Evolutionary conservation across 148 eudicot species (phyloP).

Genomic region (Simmondsia chinensis): DNA sequence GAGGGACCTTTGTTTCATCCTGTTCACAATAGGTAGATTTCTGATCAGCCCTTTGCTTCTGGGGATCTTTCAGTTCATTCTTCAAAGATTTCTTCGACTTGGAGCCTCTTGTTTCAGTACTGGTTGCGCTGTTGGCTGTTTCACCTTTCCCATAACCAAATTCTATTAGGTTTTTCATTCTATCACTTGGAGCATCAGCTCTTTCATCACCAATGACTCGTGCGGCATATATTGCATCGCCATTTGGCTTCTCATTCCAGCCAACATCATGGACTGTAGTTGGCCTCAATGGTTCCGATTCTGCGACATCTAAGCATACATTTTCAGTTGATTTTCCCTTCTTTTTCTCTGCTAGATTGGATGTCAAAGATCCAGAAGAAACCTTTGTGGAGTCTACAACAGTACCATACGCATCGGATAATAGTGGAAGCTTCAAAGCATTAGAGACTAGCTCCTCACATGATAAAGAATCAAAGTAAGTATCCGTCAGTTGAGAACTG

Average conservation of each 20-base stretch:
- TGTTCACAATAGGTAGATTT: conserved; percentile 21
- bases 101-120: conserved; percentile 13
- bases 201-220: conserved; percentile 14
- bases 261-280: conserved; percentile 17
- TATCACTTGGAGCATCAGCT: conserved; percentile 11
- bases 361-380: conserved; percentile 8
- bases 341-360: conserved; percentile 2
- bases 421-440: conserved; percentile 75
- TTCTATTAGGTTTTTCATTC: conserved; percentile 13
- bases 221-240: conserved; percentile 21
- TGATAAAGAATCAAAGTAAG: conserved; percentile 31
- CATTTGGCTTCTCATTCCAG: conserved; percentile 29
- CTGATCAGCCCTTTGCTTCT: conserved; percentile 20
- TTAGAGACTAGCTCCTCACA: conserved; percentile 61
- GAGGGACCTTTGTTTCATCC: conserved; percentile 18
- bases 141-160: conserved; percentile 17
- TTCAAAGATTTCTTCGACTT: conserved; percentile 22
- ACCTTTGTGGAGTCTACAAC: conserved; percentile 15
- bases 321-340: conserved; percentile 19
- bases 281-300: conserved; percentile 22
- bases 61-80: conserved; percentile 16
- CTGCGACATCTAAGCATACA: conserved; percentile 8
- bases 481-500: conserved; percentile 26
- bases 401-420: conserved; percentile 30
- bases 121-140: conserved; percentile 16